Evolutionary conservation across 768 basidiomycete genomes (phyloP), one percentile per base, ranked within the genome.

Genomic region (Kwoniella newhampshirensis): DNA sequence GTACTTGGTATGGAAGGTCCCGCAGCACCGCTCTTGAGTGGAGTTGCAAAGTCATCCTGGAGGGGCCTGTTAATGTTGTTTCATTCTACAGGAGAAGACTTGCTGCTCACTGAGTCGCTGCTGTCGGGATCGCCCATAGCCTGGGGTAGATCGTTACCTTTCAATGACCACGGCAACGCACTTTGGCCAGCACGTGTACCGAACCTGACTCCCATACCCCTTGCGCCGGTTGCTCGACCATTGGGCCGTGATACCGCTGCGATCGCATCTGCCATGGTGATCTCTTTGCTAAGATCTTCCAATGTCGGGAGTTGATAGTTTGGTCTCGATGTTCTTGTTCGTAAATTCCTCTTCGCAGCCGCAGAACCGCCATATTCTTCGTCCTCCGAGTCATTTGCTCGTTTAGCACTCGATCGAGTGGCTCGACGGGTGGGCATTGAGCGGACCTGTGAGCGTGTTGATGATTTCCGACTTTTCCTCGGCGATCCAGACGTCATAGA

Each of bases 1-100:
- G 79, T 40, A 64, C 44, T 54, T 28, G 62, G 27, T 36, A 49
- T 74, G 15, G 81, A 81, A 0, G 80, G 81, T 4, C 82, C 84
- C 61, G 73, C 71, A 32, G 30, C 51, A 41, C 40, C 49, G 30
- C 50, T 57, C 41, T 51, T 66, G 23, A 60, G 51, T 11, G 66
- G 61, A 12, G 57, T 45, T 4, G 55, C 44, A 9, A 71, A 46
- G 49, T 77, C 74, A 39, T 75, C 68, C 64, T 72, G 54, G n/a
- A n/a, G n/a, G n/a, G n/a, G n/a, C n/a, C n/a, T n/a, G n/a, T n/a
- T n/a, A n/a, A n/a, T n/a, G n/a, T n/a, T n/a, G n/a, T n/a, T n/a
- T n/a, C n/a, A n/a, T n/a, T n/a, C n/a, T n/a, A n/a, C n/a, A n/a
- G n/a, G n/a, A n/a, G n/a, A n/a, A n/a, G n/a, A n/a, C n/a, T n/a